A percentile compares a stretch with the other conserved stretches of the same genome.
Evolutionary conservation across 306 rosid genomes (phyloP).

Genomic region (Cicer pinnatifidum): DNA sequence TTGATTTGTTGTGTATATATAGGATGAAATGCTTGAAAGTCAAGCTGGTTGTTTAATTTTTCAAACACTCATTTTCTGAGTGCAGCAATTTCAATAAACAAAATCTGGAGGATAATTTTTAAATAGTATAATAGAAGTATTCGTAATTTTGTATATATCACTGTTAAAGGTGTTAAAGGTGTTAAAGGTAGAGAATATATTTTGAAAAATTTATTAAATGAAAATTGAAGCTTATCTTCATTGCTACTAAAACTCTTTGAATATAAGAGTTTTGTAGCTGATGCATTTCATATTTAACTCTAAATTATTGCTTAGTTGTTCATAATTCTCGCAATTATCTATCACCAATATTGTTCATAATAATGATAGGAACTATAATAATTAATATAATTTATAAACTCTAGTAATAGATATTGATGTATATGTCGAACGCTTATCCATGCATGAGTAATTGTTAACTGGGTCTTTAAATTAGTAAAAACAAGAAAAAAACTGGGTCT

Average conservation of each 20-base stretch:
- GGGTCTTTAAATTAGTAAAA: too few species aligned
- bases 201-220: neutral
- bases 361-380: too few species aligned
- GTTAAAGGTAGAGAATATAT: neutral
- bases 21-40: neutral
- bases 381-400: too few species aligned
- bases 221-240: neutral
- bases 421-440: too few species aligned
- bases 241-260: neutral
- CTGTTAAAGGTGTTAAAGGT: neutral
- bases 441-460: too few species aligned
- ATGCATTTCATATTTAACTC: neutral
- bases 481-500: too few species aligned
- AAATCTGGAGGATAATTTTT: neutral
- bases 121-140: neutral
- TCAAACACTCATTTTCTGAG: neutral
- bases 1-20: slow-evolving; percentile 34
- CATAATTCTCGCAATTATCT: neutral
- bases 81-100: neutral
- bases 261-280: neutral
- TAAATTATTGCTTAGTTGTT: neutral
- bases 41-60: neutral
- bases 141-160: neutral
- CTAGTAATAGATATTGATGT: too few species aligned
- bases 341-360: too few species aligned